Conservation (phyloP, 495 filamentous ascomycete species). For the Neohortaea acidophila region DNA sequence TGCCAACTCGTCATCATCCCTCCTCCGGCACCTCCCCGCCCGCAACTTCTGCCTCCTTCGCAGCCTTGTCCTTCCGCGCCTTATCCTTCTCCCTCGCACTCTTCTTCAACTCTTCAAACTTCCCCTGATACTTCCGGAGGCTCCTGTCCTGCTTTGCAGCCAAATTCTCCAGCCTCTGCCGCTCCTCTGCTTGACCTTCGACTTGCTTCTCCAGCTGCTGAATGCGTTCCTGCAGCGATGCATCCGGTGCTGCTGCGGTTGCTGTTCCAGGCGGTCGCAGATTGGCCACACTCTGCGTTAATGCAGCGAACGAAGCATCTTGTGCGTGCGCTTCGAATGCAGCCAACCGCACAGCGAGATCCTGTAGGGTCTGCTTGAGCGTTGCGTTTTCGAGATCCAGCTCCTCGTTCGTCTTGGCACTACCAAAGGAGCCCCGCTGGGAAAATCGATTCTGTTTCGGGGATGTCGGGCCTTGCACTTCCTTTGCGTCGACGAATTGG, state of each 20-base stretch:
- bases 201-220: conserved; percentile 46
- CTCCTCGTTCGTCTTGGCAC: conserved; percentile 56
- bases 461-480: conserved; percentile 34
- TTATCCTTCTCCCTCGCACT: conserved; percentile 45
- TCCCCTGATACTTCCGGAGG: conserved; percentile 63
- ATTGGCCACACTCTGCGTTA: conserved; percentile 59
- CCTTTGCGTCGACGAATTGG: conserved; percentile 77
- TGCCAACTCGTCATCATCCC: no score
- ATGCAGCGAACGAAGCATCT: conserved; percentile 52
- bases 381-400: conserved; percentile 65
- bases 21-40: no score
- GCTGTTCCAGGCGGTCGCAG: conserved; percentile 2
- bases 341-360: conserved; percentile 59
- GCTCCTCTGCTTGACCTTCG: conserved; percentile 33
- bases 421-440: conserved; percentile 15
- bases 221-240: conserved; percentile 20
- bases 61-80: conserved; percentile 6
- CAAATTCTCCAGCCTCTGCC: conserved; percentile 33
- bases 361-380: conserved; percentile 59
- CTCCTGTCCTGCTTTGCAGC: conserved; percentile 38
- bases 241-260: conserved; percentile 27
- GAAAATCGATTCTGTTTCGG: conserved; percentile 17
- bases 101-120: conserved; percentile 75
- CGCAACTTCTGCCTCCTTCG: no score
- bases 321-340: conserved; percentile 85